phyloP scores from a whole-genome alignment of 345 rosid species.

The Turritis glabra region DNA sequence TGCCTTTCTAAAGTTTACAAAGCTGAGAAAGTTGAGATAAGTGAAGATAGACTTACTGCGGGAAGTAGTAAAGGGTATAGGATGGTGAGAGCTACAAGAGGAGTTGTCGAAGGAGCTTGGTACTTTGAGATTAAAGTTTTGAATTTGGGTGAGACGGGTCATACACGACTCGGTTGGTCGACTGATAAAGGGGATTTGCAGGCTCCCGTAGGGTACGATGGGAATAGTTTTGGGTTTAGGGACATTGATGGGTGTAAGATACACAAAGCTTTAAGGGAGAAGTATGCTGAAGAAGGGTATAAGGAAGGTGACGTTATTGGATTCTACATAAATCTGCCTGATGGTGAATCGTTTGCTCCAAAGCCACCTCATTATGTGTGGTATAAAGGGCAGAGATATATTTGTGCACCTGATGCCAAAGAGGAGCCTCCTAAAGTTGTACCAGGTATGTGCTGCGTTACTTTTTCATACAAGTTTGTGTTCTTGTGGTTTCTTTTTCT shows the following conservation, averaged over 20 bases:
- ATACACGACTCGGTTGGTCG: constrained; percentile 93
- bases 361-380: constrained; percentile 76
- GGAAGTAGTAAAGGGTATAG: constrained; percentile 92
- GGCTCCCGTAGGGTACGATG: constrained; percentile 95
- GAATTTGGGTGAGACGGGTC: constrained; percentile 86
- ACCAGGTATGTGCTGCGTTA: constrained; percentile 59
- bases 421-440: constrained; percentile 82
- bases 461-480: not conserved
- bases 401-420: constrained; percentile 69
- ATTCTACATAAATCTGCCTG: constrained; percentile 84
- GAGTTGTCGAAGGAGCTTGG: constrained; percentile 97
- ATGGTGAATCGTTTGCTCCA: constrained; percentile 71
- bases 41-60: constrained; percentile 81
- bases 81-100: constrained; percentile 96
- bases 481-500: not conserved
- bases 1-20: constrained; percentile 88
- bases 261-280: constrained; percentile 90
- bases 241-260: constrained; percentile 97
- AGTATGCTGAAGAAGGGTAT: constrained; percentile 86
- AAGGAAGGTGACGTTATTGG: constrained; percentile 94
- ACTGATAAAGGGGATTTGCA: constrained; percentile 96
- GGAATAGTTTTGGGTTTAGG: constrained; percentile 87
- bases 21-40: constrained; percentile 93
- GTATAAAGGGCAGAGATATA: constrained; percentile 91
- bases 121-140: constrained; percentile 83